Percentiles rank a stretch among this genome's conserved stretches.
Conservation (phyloP, 177 flowering plant genomes). For the Vitis hybrid region DNA sequence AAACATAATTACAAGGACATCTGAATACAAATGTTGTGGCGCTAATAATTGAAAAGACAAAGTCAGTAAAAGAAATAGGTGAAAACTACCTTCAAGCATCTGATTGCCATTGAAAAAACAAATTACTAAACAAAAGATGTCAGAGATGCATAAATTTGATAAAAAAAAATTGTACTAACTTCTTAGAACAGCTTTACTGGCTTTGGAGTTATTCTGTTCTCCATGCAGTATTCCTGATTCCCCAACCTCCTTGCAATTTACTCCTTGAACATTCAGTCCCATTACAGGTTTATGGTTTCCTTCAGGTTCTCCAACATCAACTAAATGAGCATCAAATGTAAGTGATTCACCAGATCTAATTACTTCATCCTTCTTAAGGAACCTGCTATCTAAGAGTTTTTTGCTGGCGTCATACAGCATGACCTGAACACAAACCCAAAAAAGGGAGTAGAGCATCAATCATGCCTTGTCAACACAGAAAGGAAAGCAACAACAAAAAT, state of each 20-base stretch:
- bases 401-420: conserved; percentile 47
- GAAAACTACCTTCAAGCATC: no score
- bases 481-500: neutral
- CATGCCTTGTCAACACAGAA: neutral
- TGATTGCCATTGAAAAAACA: no score
- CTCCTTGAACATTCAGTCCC: conserved; percentile 4
- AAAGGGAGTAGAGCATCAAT: neutral
- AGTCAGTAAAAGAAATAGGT: no score
- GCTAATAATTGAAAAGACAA: no score
- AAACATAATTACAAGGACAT: no score
- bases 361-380: conserved; percentile 54
- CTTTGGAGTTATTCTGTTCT: neutral
- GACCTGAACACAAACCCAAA: conserved; percentile 29
- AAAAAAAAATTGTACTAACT: conserved; percentile 12
- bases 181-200: conserved; percentile 5
- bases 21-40: no score
- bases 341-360: conserved; percentile 42
- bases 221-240: neutral
- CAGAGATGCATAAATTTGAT: neutral
- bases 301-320: conserved; percentile 24
- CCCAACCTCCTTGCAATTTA: neutral
- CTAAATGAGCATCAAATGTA: conserved; percentile 27
- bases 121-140: no score
- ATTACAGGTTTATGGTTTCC: neutral
- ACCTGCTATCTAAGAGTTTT: conserved; percentile 45